These are phyloP conservation scores for Rhodotorula glutinis DNA, from an alignment of 1,284 basidiomycete genomes.

Conservation along the genomic window DNA sequence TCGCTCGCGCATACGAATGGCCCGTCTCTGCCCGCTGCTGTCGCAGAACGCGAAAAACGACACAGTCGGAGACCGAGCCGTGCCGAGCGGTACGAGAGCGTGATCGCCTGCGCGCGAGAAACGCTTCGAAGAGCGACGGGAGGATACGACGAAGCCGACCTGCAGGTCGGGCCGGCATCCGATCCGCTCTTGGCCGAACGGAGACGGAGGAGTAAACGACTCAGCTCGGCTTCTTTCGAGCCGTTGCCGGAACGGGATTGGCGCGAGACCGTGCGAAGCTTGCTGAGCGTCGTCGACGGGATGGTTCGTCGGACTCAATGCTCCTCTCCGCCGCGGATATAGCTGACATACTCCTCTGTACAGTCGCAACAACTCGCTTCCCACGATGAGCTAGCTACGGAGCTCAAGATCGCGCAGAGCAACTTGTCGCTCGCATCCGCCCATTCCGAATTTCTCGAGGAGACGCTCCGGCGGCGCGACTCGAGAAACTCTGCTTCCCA, in stretches of 20 bases:
- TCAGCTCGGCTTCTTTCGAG: neutral
- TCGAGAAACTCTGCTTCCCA: slow-evolving; percentile 7
- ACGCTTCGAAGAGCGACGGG: slow-evolving; percentile 1
- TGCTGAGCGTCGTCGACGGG: slow-evolving; percentile 37
- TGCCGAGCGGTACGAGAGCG: slow-evolving; percentile 34
- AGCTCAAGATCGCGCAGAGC: slow-evolving; percentile 44
- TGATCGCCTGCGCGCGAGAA: slow-evolving; percentile 25
- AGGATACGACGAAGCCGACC: neutral
- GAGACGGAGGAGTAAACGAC: neutral
- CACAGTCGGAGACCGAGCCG: slow-evolving; percentile 27
- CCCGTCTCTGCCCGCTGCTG: neutral
- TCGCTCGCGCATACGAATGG: neutral
- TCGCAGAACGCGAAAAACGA: neutral
- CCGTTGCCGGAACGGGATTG: slow-evolving; percentile 13
- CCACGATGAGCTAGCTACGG: slow-evolving; percentile 42
- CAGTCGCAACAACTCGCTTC: slow-evolving; percentile 38
- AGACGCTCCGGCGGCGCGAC: slow-evolving; percentile 39
- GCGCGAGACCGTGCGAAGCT: slow-evolving; percentile 26
- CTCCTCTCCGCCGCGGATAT: neutral
- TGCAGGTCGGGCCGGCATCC: neutral
- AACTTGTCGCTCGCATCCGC: slow-evolving; percentile 43
- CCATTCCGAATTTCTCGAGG: slow-evolving; percentile 44
- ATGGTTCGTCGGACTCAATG: slow-evolving; percentile 18
- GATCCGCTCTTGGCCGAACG: neutral
- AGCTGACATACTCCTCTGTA: neutral